Conservation (phyloP, 805 yeast genomes). For the Lipomyces sp. region DNA sequence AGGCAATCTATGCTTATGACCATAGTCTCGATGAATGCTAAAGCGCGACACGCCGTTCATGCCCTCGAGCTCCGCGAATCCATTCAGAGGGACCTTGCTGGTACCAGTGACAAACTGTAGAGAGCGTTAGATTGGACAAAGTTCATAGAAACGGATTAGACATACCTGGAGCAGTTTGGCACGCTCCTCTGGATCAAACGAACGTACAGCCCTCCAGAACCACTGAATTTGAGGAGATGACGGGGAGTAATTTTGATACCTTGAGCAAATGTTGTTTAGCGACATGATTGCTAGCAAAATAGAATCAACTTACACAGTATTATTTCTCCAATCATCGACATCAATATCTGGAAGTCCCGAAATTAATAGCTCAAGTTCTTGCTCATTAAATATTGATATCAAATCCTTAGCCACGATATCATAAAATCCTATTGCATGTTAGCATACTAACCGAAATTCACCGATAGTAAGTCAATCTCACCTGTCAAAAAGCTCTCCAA, state of each 20-base stretch:
- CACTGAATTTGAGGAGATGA: constrained; percentile 88
- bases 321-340: constrained; percentile 92
- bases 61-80: constrained; percentile 88
- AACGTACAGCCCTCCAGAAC: constrained; percentile 97
- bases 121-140: neutral
- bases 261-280: constrained; percentile 39
- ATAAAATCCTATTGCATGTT: constrained; percentile 70
- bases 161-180: constrained; percentile 79
- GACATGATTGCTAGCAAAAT: neutral
- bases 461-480: constrained; percentile 20
- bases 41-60: constrained; percentile 85
- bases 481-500: constrained; percentile 71
- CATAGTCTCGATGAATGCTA: constrained; percentile 87
- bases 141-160: neutral
- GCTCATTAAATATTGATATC: constrained; percentile 89
- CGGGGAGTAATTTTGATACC: constrained; percentile 74
- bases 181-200: constrained; percentile 90
- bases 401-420: constrained; percentile 85
- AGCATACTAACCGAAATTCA: neutral
- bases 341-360: constrained; percentile 96
- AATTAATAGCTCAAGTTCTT: constrained; percentile 87
- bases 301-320: constrained; percentile 54
- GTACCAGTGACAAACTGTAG: constrained; percentile 90
- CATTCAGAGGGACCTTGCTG: constrained; percentile 91
- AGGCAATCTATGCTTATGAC: constrained; percentile 83